A percentile compares a stretch with the other conserved stretches of the same genome.
These are phyloP conservation scores for Scalesia atractyloides DNA, from an alignment of 129 eudicot species.

Conservation along the genomic window DNA sequence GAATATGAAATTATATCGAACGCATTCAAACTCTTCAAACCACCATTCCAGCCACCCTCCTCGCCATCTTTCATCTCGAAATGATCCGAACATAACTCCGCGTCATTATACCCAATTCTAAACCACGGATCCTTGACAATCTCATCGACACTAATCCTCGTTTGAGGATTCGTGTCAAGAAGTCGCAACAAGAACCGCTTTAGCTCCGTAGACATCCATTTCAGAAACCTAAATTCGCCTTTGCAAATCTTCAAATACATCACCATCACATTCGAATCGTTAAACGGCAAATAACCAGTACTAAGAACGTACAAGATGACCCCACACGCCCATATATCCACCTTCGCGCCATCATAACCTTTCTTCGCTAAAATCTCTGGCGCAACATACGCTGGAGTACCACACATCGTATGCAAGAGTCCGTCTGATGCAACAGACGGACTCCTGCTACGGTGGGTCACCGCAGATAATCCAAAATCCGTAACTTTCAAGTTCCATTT, in stretches of 20 bases:
- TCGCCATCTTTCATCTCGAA: conserved; percentile 32
- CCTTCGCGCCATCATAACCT: conserved; percentile 70
- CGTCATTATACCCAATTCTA: conserved; percentile 37
- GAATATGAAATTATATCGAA: conserved; percentile 69
- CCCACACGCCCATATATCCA: conserved; percentile 77
- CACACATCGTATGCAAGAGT: conserved; percentile 58
- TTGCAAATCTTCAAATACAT: conserved; percentile 62
- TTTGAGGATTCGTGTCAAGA: conserved; percentile 56
- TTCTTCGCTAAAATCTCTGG: conserved; percentile 66
- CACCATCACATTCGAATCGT: conserved; percentile 60
- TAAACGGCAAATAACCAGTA: conserved; percentile 70
- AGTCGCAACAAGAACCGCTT: conserved; percentile 49
- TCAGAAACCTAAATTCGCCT: conserved; percentile 69
- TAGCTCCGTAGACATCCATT: conserved; percentile 64
- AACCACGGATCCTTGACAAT: conserved; percentile 64
- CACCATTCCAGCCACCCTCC: not conserved
- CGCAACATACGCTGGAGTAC: conserved; percentile 76
- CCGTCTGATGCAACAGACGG: conserved; percentile 48
- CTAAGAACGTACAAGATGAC: conserved; percentile 51
- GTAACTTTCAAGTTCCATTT: conserved; percentile 65
- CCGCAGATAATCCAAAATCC: conserved; percentile 66
- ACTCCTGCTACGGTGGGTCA: conserved; percentile 28
- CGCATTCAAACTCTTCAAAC: conserved; percentile 48
- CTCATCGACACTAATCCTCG: conserved; percentile 53
- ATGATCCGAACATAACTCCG: conserved; percentile 8